Evolutionary conservation across 495 filamentous ascomycete genomes (phyloP).

Genomic region (Trichocladium antarcticum): DNA sequence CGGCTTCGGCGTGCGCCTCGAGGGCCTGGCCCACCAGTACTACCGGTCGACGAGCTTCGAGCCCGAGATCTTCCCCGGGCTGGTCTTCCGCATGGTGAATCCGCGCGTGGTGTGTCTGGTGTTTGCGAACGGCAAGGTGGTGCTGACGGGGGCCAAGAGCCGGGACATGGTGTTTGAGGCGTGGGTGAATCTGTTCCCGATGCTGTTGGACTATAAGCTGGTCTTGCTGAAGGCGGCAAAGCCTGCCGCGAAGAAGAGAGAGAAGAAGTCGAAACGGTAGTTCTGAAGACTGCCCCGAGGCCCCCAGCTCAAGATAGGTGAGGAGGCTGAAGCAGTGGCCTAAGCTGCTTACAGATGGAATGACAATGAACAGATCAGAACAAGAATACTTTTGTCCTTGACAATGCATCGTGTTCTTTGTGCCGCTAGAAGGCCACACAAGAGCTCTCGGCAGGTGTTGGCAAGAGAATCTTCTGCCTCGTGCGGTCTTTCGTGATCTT

Average conservation of each 20-base stretch:
- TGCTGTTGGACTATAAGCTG: constrained; percentile 43
- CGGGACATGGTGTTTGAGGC: constrained; percentile 90
- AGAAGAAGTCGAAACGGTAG: neutral
- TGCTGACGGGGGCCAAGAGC: constrained; percentile 87
- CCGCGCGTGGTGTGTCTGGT: constrained; percentile 42
- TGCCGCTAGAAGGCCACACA: no score
- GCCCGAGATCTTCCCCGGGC: constrained; percentile 91
- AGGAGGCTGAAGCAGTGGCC: no score
- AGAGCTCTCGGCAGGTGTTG: constrained; percentile 45
- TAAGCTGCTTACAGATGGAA: no score
- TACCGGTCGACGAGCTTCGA: constrained; percentile 58
- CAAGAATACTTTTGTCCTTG: no score
- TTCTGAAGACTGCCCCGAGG: no score
- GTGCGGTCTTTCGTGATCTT: constrained; percentile 34
- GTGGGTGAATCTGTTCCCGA: constrained; percentile 86
- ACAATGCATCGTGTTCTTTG: no score
- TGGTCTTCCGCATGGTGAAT: constrained; percentile 96
- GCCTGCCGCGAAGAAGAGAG: neutral
- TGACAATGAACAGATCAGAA: no score
- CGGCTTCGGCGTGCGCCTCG: constrained; percentile 89
- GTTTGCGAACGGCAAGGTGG: constrained; percentile 67
- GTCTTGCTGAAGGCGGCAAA: neutral
- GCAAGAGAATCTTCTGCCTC: constrained; percentile 44
- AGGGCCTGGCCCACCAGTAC: constrained; percentile 64
- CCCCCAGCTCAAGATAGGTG: no score